These are phyloP conservation scores for Tubosaeta sp. DNA, from an alignment of 768 basidiomycete species.

Conservation along the genomic window DNA sequence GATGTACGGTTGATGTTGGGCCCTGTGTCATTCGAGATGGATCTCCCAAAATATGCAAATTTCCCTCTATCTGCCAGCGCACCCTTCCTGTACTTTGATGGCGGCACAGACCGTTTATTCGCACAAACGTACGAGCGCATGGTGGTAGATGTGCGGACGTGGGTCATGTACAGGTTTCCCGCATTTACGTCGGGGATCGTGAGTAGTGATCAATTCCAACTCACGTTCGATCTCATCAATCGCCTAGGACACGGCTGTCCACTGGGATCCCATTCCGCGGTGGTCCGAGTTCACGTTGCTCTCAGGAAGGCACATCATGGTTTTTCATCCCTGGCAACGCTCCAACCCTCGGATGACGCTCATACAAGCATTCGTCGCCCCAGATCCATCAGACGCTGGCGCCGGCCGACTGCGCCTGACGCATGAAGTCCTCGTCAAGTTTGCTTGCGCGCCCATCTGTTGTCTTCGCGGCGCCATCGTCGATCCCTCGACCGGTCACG, in stretches of 20 bases:
- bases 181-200: slow-evolving; percentile 12
- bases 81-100: slow-evolving; percentile 16
- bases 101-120: slow-evolving; percentile 13
- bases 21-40: slow-evolving; percentile 12
- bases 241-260: slow-evolving; percentile 4
- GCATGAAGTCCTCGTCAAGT: slow-evolving; percentile 12
- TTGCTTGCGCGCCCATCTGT: slow-evolving; percentile 4
- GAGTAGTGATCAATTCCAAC: not conserved
- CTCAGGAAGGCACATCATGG: slow-evolving; percentile 10
- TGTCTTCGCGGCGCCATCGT: slow-evolving; percentile 12
- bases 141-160: slow-evolving; percentile 16
- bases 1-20: slow-evolving; percentile 10
- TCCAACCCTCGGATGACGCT: slow-evolving; percentile 8
- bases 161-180: slow-evolving; percentile 15
- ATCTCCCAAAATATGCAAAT: slow-evolving; percentile 13
- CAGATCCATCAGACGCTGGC: not conserved
- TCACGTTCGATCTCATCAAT: not conserved
- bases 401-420: slow-evolving; percentile 13
- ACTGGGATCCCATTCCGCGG: not conserved
- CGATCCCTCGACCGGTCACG: slow-evolving; percentile 9
- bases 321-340: slow-evolving; percentile 11
- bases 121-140: slow-evolving; percentile 5
- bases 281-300: slow-evolving; percentile 12
- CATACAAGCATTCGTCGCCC: slow-evolving; percentile 17
- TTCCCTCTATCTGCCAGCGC: slow-evolving; percentile 14